Conservation (phyloP, 163 green algal genomes). For the Trebouxia gelatinosa region DNA sequence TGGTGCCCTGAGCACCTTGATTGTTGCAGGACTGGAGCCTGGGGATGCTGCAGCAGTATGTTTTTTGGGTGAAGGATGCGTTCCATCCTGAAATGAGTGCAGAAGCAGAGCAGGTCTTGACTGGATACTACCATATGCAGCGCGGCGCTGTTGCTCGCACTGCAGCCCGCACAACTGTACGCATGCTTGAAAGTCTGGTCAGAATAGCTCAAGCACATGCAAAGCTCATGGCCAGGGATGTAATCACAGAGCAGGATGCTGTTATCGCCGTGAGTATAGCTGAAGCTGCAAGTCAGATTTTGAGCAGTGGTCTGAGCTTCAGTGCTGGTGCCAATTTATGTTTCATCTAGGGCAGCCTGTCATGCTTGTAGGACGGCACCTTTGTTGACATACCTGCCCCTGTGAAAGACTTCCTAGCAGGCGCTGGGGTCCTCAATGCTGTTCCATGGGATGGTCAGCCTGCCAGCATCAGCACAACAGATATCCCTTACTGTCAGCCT, state of each 20-base stretch:
- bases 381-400: too few species aligned
- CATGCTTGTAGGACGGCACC: too few species aligned
- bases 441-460: too few species aligned
- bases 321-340: too few species aligned
- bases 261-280: slow-evolving; percentile 14
- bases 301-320: slow-evolving; percentile 3
- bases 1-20: too few species aligned
- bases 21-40: slow-evolving; percentile 64
- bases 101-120: slow-evolving; percentile 56
- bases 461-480: background rate
- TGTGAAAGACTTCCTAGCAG: too few species aligned
- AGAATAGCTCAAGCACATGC: slow-evolving; percentile 84
- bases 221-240: slow-evolving; percentile 52
- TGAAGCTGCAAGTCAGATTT: slow-evolving; percentile 1
- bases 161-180: slow-evolving; percentile 71
- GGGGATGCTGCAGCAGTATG: slow-evolving; percentile 72
- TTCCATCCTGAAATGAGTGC: slow-evolving; percentile 59
- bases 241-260: slow-evolving; percentile 31
- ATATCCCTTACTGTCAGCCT: background rate
- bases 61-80: slow-evolving; percentile 65
- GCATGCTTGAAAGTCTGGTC: slow-evolving; percentile 87
- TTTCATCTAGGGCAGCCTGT: too few species aligned
- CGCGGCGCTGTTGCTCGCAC: slow-evolving; percentile 36
- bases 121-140: slow-evolving; percentile 72
- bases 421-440: too few species aligned